Conservation (phyloP, 371 early-diverging fungal species). For the Hamiltosporidium magnivora region DNA sequence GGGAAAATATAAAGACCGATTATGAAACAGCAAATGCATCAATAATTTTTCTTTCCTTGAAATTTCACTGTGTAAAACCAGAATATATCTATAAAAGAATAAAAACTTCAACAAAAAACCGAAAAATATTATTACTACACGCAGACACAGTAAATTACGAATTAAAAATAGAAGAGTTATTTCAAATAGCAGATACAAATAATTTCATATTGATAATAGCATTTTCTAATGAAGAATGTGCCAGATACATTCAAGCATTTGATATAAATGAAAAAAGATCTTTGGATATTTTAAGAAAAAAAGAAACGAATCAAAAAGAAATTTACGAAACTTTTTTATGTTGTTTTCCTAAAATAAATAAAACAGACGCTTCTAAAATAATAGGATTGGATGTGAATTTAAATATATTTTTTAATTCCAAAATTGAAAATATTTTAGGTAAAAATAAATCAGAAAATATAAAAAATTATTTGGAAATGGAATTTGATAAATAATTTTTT, state of each 20-base stretch:
- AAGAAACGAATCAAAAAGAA: background rate
- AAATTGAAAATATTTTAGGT: constrained; percentile 11
- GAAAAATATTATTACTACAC: constrained; percentile 29
- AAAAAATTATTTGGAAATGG: constrained; percentile 20
- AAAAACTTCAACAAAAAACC: constrained; percentile 15
- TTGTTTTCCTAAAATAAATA: constrained; percentile 32
- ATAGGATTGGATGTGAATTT: constrained; percentile 9
- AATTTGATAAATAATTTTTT: too few species aligned
- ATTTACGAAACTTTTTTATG: constrained; percentile 25
- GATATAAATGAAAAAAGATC: constrained; percentile 21
- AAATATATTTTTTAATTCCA: constrained; percentile 12
- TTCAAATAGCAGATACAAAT: constrained; percentile 1
- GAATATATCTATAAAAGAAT: constrained; percentile 48
- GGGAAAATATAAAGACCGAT: constrained; percentile 25
- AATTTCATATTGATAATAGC: constrained; percentile 25
- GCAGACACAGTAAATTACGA: constrained; percentile 33
- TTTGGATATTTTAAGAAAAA: constrained; percentile 23
- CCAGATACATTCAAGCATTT: constrained; percentile 35
- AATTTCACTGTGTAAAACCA: constrained; percentile 41
- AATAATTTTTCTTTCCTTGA: constrained; percentile 45
- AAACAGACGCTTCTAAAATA: constrained; percentile 19
- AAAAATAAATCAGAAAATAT: constrained; percentile 12
- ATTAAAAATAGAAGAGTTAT: constrained; percentile 23
- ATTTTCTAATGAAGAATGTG: constrained; percentile 37
- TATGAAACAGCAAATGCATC: constrained; percentile 32